Evolutionary conservation across 306 rosid species (phyloP), one percentile per base, ranked within the genome.

Genomic region (Medicago lupulina): DNA sequence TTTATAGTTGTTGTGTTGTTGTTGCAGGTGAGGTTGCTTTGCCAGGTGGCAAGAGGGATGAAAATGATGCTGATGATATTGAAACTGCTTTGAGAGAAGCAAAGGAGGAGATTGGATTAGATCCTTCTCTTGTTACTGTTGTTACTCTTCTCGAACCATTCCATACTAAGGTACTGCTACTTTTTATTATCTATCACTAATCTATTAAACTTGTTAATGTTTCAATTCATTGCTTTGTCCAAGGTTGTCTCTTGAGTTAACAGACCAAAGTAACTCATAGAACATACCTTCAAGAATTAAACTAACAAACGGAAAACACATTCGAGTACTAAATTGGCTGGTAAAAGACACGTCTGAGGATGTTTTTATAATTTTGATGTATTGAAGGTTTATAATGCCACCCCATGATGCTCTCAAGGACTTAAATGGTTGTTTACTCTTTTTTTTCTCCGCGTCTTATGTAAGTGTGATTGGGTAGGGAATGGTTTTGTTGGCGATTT

Each of bases 51-150:
- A 89, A 91, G 71, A 85, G 84, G 36, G 98, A 93, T 2, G 85
- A 85, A 68, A 80, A 74, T 13, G 98, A 93, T 71, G 85, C 88
- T 53, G 87, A 87, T 72, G 93, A 91, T 44, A 88, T 89, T 2
- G 74, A 74, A 44, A 91, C 97, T 10, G 97, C 98, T 2, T 71
- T 93, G 78, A 85, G 97, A 83, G 98, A 93, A 81, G 96, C 98
- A 21, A 86, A 89, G 66, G 96, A 93, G 81, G 97, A 93, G 82
- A 91, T 93, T 67, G 96, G 98, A 40, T 83, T 93, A 83, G 85
- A 90, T 76, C 89, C 97, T 77, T 80, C 93, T 74, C 83, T 83
- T 69, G 97, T 93, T 39, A 77, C 83, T 53, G 77, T 89, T 15
- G 51, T 91, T 23, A 70, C 96, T 4, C 40, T 79, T 79, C 92